These are phyloP conservation scores for Zymoseptoria pseudotritici DNA, from an alignment of 2,329 filamentous ascomycete species.

Conservation along the genomic window DNA sequence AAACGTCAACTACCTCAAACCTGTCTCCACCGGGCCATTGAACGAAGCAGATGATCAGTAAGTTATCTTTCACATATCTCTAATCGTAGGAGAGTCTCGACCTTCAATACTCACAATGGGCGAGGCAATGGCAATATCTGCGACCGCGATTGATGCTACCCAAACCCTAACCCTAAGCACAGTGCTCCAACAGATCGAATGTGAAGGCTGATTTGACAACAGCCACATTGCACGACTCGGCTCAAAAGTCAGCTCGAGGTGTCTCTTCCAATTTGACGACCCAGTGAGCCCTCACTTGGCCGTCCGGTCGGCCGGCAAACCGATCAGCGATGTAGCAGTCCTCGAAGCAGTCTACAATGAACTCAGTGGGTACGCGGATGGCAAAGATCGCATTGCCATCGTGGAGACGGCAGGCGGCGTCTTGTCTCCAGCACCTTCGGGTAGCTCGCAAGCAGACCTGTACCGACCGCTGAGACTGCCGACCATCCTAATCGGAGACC, in stretches of 20 bases:
- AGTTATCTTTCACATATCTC: conserved; percentile 3
- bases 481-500: conserved; percentile 66
- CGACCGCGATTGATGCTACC: conserved; percentile 3
- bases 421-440: conserved; percentile 69
- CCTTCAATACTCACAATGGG: not conserved
- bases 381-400: conserved; percentile 52
- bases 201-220: conserved; percentile 1
- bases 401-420: conserved; percentile 79
- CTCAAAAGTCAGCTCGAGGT: conserved; percentile 49
- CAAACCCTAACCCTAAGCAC: conserved; percentile 11
- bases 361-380: conserved; percentile 34
- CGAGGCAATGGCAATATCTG: not conserved
- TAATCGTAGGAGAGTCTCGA: not conserved
- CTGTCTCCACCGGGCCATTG: conserved; percentile 67
- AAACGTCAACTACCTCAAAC: conserved; percentile 63
- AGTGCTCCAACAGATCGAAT: not conserved
- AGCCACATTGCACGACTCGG: conserved; percentile 60
- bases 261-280: conserved; percentile 63
- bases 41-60: conserved; percentile 66
- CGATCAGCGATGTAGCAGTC: conserved; percentile 27
- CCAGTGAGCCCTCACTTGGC: conserved; percentile 74
- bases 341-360: conserved; percentile 37
- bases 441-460: conserved; percentile 68
- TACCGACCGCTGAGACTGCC: conserved; percentile 69
- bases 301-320: conserved; percentile 36